Evolutionary conservation across 768 basidiomycete genomes (phyloP).

Genomic region (Phlegmacium glaucopus): DNA sequence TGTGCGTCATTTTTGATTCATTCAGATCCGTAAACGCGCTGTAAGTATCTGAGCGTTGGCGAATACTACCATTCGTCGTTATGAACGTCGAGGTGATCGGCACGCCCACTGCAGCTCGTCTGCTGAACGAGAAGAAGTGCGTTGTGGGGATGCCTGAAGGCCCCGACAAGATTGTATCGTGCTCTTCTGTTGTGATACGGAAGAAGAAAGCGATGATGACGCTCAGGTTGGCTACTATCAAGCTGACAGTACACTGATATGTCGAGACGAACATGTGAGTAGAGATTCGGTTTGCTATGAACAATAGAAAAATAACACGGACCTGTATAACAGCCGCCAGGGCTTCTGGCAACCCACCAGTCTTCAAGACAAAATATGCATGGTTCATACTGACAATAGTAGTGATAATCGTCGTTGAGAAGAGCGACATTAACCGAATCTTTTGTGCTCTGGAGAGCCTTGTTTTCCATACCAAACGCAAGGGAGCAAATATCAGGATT

Average conservation of each 20-base stretch:
- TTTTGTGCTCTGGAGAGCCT: constrained; percentile 28
- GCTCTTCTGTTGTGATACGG: constrained; percentile 17
- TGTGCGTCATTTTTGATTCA: not conserved
- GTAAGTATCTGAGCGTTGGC: constrained; percentile 3
- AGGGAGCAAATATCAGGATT: constrained; percentile 39
- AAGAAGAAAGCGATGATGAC: constrained; percentile 34
- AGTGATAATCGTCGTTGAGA: constrained; percentile 39
- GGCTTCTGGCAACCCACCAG: constrained; percentile 19
- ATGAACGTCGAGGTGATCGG: constrained; percentile 12
- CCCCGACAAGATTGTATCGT: constrained; percentile 3
- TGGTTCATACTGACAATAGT: constrained; percentile 35
- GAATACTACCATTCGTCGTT: constrained; percentile 1
- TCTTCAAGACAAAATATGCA: constrained; percentile 26
- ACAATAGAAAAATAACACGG: constrained; percentile 3
- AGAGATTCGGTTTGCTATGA: no score
- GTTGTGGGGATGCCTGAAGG: constrained; percentile 1
- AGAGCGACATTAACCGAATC: constrained; percentile 37
- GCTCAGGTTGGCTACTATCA: constrained; percentile 40
- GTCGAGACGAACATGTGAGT: not conserved
- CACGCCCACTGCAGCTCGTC: not conserved
- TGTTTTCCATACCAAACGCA: constrained; percentile 37
- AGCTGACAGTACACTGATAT: constrained; percentile 29
- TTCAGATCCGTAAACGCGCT: not conserved
- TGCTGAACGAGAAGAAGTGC: constrained; percentile 1
- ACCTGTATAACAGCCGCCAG: constrained; percentile 36